These are phyloP conservation scores for Yamadazyma buinensis DNA, from an alignment of 1,139 yeast genomes.

Conservation along the genomic window DNA sequence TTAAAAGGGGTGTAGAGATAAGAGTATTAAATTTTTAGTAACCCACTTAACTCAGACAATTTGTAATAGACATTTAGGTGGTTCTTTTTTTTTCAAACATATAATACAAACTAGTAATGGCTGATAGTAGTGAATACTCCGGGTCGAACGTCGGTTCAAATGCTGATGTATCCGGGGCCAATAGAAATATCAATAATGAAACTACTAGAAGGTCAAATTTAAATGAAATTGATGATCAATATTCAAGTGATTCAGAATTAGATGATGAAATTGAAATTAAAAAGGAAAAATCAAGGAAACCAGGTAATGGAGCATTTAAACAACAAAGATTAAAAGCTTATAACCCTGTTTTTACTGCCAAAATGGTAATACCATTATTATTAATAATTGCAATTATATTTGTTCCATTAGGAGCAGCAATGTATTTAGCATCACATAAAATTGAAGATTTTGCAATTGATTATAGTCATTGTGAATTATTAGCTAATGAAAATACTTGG, in stretches of 20 bases:
- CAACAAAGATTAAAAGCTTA: conserved; percentile 47
- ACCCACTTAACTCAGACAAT: too few relatives aligned
- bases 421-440: conserved; percentile 74
- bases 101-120: too few relatives aligned
- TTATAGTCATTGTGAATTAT: conserved; percentile 67
- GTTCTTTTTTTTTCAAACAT: too few relatives aligned
- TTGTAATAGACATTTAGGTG: too few relatives aligned
- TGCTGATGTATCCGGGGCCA: too few relatives aligned
- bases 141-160: too few relatives aligned
- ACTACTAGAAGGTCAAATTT: too few relatives aligned
- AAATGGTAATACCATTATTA: conserved; percentile 80
- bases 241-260: conserved; percentile 10
- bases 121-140: too few relatives aligned
- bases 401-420: conserved; percentile 88
- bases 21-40: too few relatives aligned
- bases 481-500: conserved; percentile 54
- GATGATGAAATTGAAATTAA: conserved; percentile 14
- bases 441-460: conserved; percentile 80
- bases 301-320: conserved; percentile 60
- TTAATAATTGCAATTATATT: conserved; percentile 74
- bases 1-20: too few relatives aligned
- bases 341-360: conserved; percentile 85
- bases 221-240: too few relatives aligned
- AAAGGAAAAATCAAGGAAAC: conserved; percentile 46
- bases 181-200: too few relatives aligned